Base-by-base conservation (phyloP, 768 basidiomycete species). In the Mycena crocata region DNA sequence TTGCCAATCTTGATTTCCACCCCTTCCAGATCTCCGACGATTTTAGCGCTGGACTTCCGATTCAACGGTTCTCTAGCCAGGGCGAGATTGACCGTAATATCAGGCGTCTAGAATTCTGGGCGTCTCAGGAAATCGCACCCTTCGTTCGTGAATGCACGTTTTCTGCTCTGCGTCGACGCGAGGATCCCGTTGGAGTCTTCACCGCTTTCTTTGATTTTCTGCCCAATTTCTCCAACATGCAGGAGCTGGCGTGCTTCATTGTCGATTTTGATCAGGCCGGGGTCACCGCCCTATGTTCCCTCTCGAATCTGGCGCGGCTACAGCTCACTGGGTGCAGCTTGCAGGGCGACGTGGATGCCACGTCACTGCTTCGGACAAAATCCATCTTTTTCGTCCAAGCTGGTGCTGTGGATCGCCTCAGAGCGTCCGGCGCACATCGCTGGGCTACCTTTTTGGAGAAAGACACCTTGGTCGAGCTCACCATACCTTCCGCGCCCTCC, bases 81-180 rank as follows among this genome's bases (percentile, higher is more conserved):
- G 6, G 13, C 31, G 56, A 45, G 14, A 31, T 57, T 7, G 30
- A 44, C 31, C 21, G 42, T 17, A 45, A 8, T 5, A 23, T 24
- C 5, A 32, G 26, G 31, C 56, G 56, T 2, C n/a, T 57, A 23
- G 56, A 57, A 57, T 57, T 57, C 42, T 57, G 56, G 56, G 34
- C 56, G n/a, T 44, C 42, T 9, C 21, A 28, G 0, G n/a, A 19
- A 32, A 34, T 57, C 24, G 56, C 56, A 19, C 56, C 56, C 13
- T 57, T 57, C 42, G 56, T 57, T 13, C 42, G 42, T 17, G 42
- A 12, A 34, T 57, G 42, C 56, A 44, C 30, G 6, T 44, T 57
- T 19, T 57, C 56, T 23, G 56, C 42, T 3, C 24, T 57, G 23
- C 31, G 30, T 31, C 56, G 42, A 12, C 42, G n/a, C 17, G 42